phyloP scores from a whole-genome alignment of 1,284 basidiomycete species.

The Melampsora americana region DNA sequence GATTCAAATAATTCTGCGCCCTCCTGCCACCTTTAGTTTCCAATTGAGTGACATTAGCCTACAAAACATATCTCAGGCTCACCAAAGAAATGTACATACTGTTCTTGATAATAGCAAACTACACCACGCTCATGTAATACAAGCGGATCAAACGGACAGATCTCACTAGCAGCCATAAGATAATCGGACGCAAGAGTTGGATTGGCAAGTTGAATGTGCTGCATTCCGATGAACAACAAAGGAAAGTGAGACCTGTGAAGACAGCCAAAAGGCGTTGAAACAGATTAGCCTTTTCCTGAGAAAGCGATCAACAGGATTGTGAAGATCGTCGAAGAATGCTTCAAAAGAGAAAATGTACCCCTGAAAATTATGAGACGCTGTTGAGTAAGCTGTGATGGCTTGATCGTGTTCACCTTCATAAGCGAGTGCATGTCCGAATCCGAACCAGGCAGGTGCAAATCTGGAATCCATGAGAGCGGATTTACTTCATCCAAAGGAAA shows the following conservation, averaged over 20 bases:
- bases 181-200: constrained; percentile 79
- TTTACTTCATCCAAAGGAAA: constrained; percentile 63
- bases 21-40: constrained; percentile 61
- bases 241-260: constrained; percentile 77
- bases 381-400: constrained; percentile 95
- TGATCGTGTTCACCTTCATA: constrained; percentile 97
- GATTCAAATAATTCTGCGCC: constrained; percentile 70
- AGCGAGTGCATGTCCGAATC: constrained; percentile 95
- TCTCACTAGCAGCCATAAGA: constrained; percentile 70
- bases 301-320: constrained; percentile 44
- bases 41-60: background rate
- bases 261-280: constrained; percentile 22
- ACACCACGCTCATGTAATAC: constrained; percentile 89
- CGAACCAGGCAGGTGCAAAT: constrained; percentile 93
- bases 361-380: constrained; percentile 86
- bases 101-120: constrained; percentile 77
- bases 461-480: constrained; percentile 93
- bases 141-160: constrained; percentile 82
- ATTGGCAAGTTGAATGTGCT: constrained; percentile 87
- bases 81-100: constrained; percentile 60
- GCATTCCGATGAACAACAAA: constrained; percentile 94
- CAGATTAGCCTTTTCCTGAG: no score
- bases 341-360: constrained; percentile 61
- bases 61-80: background rate
- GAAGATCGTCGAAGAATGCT: constrained; percentile 48